Conservation (phyloP, 257 asterid species). For the Solanum pinnatisectum region DNA sequence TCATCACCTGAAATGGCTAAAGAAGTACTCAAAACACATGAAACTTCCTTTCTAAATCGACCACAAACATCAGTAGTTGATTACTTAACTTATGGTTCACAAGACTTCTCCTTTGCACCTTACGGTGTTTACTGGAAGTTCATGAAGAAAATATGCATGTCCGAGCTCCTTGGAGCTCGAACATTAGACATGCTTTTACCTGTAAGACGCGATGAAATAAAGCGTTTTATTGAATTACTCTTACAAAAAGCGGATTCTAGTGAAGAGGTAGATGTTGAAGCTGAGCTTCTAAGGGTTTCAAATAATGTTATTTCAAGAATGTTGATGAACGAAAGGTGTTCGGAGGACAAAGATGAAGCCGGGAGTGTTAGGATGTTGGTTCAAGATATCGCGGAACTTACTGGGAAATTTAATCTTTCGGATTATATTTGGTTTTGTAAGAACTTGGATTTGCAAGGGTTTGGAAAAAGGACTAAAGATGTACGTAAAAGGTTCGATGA, state of each 20-base stretch:
- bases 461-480: slow-evolving; percentile 33
- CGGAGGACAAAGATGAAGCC: slow-evolving; percentile 38
- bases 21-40: slow-evolving; percentile 59
- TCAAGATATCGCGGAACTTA: slow-evolving; percentile 40
- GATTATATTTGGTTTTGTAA: slow-evolving; percentile 63
- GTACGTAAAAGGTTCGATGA: slow-evolving; percentile 43
- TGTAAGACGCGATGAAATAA: slow-evolving; percentile 33
- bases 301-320: slow-evolving; percentile 60
- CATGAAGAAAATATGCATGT: slow-evolving; percentile 73
- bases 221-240: slow-evolving; percentile 14
- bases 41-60: slow-evolving; percentile 35
- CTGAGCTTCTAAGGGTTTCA: slow-evolving; percentile 39
- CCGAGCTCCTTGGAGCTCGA: slow-evolving; percentile 58
- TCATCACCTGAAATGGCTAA: slow-evolving; percentile 56
- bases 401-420: slow-evolving; percentile 49
- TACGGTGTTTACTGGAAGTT: slow-evolving; percentile 68
- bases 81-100: slow-evolving; percentile 47
- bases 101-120: slow-evolving; percentile 65
- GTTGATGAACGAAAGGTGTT: slow-evolving; percentile 55
- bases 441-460: slow-evolving; percentile 64
- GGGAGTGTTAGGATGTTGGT: slow-evolving; percentile 39
- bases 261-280: slow-evolving; percentile 35
- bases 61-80: slow-evolving; percentile 42
- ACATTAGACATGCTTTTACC: slow-evolving; percentile 51
- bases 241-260: slow-evolving; percentile 17